These are phyloP conservation scores for Centrapalus pauciflorus DNA, from an alignment of 129 eudicot species.

Conservation along the genomic window DNA sequence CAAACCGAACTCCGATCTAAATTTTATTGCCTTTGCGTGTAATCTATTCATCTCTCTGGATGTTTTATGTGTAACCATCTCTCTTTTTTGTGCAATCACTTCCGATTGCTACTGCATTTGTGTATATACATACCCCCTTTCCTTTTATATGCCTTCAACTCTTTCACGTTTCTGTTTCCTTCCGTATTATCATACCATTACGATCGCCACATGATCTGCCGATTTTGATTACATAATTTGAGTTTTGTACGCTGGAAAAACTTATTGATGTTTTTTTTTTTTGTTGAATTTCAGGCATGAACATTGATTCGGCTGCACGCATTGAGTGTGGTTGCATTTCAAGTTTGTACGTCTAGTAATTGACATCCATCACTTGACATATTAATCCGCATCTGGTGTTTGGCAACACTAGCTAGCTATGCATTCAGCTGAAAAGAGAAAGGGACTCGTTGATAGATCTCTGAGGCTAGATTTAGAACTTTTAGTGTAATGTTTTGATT, in stretches of 20 bases:
- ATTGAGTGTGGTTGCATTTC: not conserved
- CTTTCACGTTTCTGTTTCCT: not conserved
- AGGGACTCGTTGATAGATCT: conserved; percentile 7
- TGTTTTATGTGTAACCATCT: not conserved
- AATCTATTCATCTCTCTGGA: conserved; percentile 1
- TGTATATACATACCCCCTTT: not conserved
- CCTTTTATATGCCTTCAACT: not conserved
- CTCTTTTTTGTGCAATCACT: conserved; percentile 1
- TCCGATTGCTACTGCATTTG: not conserved
- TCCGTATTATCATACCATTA: conserved; percentile 12
- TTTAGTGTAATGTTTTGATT: conserved; percentile 4
- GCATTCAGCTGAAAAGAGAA: conserved; percentile 8
- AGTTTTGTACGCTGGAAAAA: not conserved
- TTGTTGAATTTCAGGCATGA: conserved; percentile 25
- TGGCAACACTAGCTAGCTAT: not conserved
- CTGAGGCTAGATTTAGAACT: conserved; percentile 17
- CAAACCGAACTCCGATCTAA: conserved; percentile 25
- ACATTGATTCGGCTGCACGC: conserved; percentile 10
- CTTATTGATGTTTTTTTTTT: conserved; percentile 6
- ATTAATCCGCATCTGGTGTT: not conserved
- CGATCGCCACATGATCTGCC: conserved; percentile 3
- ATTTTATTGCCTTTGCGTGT: not conserved
- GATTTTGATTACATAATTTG: conserved; percentile 6
- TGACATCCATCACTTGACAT: conserved; percentile 2
- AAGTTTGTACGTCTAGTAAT: conserved; percentile 14